Base-by-base conservation (phyloP, 192 early-diverging fungal genomes). In the Phlyctochytrium planicorne region DNA sequence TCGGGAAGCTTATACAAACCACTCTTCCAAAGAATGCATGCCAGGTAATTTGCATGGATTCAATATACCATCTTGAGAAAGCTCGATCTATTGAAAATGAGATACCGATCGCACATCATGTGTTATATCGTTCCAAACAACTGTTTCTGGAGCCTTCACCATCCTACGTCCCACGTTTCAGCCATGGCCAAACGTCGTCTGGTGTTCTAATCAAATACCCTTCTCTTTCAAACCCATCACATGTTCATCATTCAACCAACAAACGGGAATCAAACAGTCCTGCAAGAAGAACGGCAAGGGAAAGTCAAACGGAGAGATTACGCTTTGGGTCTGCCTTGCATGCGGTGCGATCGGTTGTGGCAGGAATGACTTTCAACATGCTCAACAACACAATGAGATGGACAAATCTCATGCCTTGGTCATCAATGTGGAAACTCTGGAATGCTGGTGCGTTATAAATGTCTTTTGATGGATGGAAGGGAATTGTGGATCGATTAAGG, bases 401-500 rank as follows among this genome's bases (percentile, higher is more conserved):
- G 31, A 65, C 53, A 29, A 60, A 23, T 50, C 31, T 37, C 75
- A 78, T 47, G 40, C 23, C 16, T 47, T 80, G 17, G 79, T 59
- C 30, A 64, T 78, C 59, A 62, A 73, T 40, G 25, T 63, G 6
- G 63, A 69, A 16, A 60, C 70, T 2, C 35, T 62, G 53, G 67
- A 66, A 17, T 59, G 69, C 24, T 78, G 79, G 75, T 80, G 69
- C n/a, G n/a, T n/a, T n/a, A n/a, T n/a, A n/a, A n/a, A n/a, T n/a
- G n/a, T n/a, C n/a, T n/a, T n/a, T n/a, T n/a, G n/a, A n/a, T n/a
- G n/a, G n/a, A n/a, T n/a, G n/a, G n/a, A n/a, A 56, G 29, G 69
- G 12, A 55, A 0, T 14, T 32, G 14, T 10, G 20, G 60, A 32
- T 12, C 6, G 47, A 14, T 20, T 63, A 30, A 10, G 6, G 30